phyloP scores from a whole-genome alignment of 768 basidiomycete genomes.

The Nidularia sp. region DNA sequence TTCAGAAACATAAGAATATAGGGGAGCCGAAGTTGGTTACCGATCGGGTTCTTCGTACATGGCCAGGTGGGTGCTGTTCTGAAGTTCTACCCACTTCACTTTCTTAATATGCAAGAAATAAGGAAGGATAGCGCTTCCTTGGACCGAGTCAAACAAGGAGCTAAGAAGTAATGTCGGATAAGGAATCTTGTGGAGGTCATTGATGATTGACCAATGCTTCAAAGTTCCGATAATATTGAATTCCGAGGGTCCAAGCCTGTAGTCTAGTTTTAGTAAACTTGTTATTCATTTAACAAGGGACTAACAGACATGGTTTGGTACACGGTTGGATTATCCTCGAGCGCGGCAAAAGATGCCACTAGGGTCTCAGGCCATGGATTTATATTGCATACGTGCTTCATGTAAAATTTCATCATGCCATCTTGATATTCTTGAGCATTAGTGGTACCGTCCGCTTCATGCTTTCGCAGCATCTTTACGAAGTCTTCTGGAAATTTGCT shows the following conservation, averaged over 20 bases:
- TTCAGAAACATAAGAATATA: background rate
- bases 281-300: background rate
- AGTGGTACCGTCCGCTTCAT: slow-evolving; percentile 18
- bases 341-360: slow-evolving; percentile 13
- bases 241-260: slow-evolving; percentile 30
- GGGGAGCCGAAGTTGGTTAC: background rate
- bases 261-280: background rate
- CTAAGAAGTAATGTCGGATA: slow-evolving; percentile 15
- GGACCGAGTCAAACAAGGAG: slow-evolving; percentile 11
- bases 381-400: slow-evolving; percentile 25
- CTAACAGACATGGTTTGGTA: slow-evolving; percentile 24
- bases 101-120: slow-evolving; percentile 20
- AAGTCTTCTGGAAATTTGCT: slow-evolving; percentile 19
- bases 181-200: slow-evolving; percentile 14
- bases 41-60: slow-evolving; percentile 16
- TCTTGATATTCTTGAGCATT: slow-evolving; percentile 23
- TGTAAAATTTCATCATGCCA: slow-evolving; percentile 20
- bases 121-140: slow-evolving; percentile 11
- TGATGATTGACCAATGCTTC: slow-evolving; percentile 14
- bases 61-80: slow-evolving; percentile 19
- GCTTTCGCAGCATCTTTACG: slow-evolving; percentile 19
- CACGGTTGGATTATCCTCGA: slow-evolving; percentile 24
- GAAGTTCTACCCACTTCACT: slow-evolving; percentile 29
- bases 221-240: slow-evolving; percentile 22
- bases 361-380: slow-evolving; percentile 29